Conservation (phyloP, 805 yeast species). For the Metschnikowia rubicola region DNA sequence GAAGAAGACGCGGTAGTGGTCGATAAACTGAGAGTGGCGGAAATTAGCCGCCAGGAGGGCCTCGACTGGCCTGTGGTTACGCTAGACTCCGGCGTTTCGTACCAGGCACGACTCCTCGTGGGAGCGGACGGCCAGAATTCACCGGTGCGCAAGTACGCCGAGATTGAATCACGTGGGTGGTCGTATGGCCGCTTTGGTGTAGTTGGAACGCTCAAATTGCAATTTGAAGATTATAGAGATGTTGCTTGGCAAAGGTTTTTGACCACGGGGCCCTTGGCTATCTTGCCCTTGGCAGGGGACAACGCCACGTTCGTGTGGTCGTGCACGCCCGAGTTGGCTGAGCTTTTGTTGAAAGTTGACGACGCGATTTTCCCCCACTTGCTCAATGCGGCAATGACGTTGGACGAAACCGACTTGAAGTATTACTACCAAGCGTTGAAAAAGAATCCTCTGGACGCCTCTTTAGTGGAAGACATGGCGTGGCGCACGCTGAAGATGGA, state of each 20-base stretch:
- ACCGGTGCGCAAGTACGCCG: conserved; percentile 80
- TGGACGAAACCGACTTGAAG: conserved; percentile 71
- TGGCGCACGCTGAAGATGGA: conserved; percentile 57
- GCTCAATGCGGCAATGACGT: conserved; percentile 83
- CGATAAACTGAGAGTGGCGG: conserved; percentile 66
- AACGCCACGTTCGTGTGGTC: conserved; percentile 95
- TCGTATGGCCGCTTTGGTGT: conserved; percentile 81
- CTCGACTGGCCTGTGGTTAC: conserved; percentile 74
- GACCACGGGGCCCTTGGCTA: conserved; percentile 89
- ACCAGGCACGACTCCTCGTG: conserved; percentile 70
- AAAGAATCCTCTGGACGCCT: conserved; percentile 40
- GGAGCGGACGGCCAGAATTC: conserved; percentile 98
- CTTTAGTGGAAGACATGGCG: conserved; percentile 61
- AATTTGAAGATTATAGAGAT: conserved; percentile 63
- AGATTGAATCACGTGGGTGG: conserved; percentile 90
- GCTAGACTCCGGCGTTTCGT: conserved; percentile 58
- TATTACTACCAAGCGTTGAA: conserved; percentile 51
- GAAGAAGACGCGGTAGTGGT: conserved; percentile 31
- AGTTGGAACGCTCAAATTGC: conserved; percentile 83
- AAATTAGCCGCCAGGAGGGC: conserved; percentile 36
- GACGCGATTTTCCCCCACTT: conserved; percentile 63
- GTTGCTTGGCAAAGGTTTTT: conserved; percentile 94
- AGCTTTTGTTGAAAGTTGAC: conserved; percentile 53
- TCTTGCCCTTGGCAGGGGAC: conserved; percentile 82
- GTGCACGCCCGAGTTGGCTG: conserved; percentile 71